phyloP scores from a whole-genome alignment of 169 alveolate genomes.

The Plasmodium relictum region DNA sequence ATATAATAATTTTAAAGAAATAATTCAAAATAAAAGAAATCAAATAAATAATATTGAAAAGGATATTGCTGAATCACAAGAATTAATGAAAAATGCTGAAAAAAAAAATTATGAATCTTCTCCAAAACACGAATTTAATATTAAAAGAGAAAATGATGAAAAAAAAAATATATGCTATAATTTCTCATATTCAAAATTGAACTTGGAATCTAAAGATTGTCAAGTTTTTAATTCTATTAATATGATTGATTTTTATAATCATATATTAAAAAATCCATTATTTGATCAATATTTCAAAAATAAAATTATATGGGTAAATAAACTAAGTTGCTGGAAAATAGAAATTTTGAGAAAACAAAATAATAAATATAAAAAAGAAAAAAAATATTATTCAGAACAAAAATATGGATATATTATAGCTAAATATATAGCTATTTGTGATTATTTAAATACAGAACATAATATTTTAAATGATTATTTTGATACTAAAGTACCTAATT shows the following conservation, averaged over 20 bases:
- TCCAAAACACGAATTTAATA: too few relatives aligned
- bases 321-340: constrained; percentile 9
- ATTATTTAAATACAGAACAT: constrained; percentile 18
- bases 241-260: constrained; percentile 5
- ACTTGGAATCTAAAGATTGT: neutral
- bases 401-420: constrained; percentile 18
- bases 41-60: neutral
- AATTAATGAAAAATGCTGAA: neutral
- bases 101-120: neutral
- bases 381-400: constrained; percentile 23
- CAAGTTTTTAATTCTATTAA: neutral
- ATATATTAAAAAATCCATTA: neutral
- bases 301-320: constrained; percentile 16
- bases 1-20: constrained; percentile 1
- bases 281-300: constrained; percentile 16
- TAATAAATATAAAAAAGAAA: neutral
- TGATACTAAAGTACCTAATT: neutral
- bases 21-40: constrained; percentile 17
- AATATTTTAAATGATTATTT: constrained; percentile 11
- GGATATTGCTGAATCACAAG: neutral
- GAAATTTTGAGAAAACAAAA: constrained; percentile 13
- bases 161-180: constrained; percentile 5
- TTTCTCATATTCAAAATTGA: neutral
- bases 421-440: constrained; percentile 18
- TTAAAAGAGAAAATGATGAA: too few relatives aligned